Evolutionary conservation across 2,329 filamentous ascomycete genomes (phyloP).

Genomic region (Fonsecaea erecta): DNA sequence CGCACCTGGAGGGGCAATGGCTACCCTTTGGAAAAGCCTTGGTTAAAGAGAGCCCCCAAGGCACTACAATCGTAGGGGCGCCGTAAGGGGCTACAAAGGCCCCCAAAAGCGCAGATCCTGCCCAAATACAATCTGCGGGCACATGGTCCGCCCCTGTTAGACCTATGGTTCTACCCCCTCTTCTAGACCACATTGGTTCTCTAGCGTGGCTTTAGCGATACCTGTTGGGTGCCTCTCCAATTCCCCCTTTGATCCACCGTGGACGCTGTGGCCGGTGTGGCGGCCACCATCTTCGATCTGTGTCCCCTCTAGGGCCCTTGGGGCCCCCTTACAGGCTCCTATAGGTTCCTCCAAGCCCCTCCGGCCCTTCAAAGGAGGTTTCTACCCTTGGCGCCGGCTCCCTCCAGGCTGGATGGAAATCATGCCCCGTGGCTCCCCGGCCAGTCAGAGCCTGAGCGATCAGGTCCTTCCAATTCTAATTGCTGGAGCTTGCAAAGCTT

Average conservation of each 20-base stretch:
- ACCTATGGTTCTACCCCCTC: slow-evolving; percentile 1
- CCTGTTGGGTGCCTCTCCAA: slow-evolving; percentile 15
- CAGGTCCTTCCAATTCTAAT: slow-evolving; percentile 7
- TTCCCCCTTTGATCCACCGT: slow-evolving; percentile 8
- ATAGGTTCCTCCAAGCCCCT: neutral
- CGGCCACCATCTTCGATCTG: slow-evolving; percentile 7
- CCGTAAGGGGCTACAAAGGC: neutral
- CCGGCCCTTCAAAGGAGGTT: neutral
- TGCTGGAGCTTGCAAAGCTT: slow-evolving; percentile 12
- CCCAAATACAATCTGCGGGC: slow-evolving; percentile 7
- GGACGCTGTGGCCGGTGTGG: neutral
- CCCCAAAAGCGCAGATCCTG: neutral
- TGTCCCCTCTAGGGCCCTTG: neutral
- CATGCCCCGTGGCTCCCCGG: slow-evolving; percentile 12
- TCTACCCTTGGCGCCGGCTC: slow-evolving; percentile 6
- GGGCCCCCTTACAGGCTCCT: neutral
- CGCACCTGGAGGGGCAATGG: neutral
- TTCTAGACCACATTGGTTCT: slow-evolving; percentile 16
- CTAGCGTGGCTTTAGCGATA: slow-evolving; percentile 1
- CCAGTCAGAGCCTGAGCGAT: slow-evolving; percentile 5
- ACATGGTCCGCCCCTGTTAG: slow-evolving; percentile 13
- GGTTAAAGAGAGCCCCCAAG: neutral
- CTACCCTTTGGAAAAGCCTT: neutral
- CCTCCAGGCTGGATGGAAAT: slow-evolving; percentile 12
- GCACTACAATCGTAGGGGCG: neutral